Evolutionary conservation across 1,284 basidiomycete species (phyloP).

Genomic region (Tilletia setariae): DNA sequence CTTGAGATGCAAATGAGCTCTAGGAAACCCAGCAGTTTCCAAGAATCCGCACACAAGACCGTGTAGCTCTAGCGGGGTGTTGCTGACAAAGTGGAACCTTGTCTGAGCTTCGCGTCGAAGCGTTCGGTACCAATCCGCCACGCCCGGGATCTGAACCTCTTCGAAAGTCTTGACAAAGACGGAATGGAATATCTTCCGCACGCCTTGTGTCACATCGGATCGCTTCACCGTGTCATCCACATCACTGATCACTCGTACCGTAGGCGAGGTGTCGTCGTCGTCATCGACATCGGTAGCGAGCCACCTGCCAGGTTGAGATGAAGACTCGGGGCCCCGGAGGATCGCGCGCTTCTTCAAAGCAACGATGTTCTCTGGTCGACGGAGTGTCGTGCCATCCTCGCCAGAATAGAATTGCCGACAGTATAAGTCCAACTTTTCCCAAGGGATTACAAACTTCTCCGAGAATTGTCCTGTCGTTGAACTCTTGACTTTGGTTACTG

Average conservation of each 20-base stretch:
- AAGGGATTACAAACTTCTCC: slow-evolving; percentile 18
- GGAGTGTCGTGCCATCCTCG: not conserved
- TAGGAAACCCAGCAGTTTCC: slow-evolving; percentile 65
- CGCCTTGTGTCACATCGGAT: slow-evolving; percentile 53
- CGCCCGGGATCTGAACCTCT: slow-evolving; percentile 76
- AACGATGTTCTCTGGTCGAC: slow-evolving; percentile 4
- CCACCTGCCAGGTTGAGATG: slow-evolving; percentile 13
- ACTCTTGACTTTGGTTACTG: slow-evolving; percentile 8
- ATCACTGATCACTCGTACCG: slow-evolving; percentile 72
- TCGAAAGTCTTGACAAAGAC: slow-evolving; percentile 61
- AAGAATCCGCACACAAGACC: slow-evolving; percentile 77
- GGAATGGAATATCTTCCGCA: slow-evolving; percentile 55
- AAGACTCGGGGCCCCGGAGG: not conserved
- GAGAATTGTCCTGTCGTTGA: slow-evolving; percentile 17
- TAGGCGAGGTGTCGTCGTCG: slow-evolving; percentile 22
- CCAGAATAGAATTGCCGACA: slow-evolving; percentile 3
- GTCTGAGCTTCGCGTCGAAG: not conserved
- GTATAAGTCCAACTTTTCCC: slow-evolving; percentile 17
- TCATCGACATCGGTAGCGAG: slow-evolving; percentile 23
- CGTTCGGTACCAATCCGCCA: slow-evolving; percentile 62
- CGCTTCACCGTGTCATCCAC: slow-evolving; percentile 89
- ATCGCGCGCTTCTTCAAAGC: slow-evolving; percentile 7
- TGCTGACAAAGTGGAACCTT: slow-evolving; percentile 64
- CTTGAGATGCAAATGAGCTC: slow-evolving; percentile 57
- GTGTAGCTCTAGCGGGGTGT: slow-evolving; percentile 81